Base-by-base conservation (phyloP, 768 basidiomycete species). In the Pluteus cervinus region DNA sequence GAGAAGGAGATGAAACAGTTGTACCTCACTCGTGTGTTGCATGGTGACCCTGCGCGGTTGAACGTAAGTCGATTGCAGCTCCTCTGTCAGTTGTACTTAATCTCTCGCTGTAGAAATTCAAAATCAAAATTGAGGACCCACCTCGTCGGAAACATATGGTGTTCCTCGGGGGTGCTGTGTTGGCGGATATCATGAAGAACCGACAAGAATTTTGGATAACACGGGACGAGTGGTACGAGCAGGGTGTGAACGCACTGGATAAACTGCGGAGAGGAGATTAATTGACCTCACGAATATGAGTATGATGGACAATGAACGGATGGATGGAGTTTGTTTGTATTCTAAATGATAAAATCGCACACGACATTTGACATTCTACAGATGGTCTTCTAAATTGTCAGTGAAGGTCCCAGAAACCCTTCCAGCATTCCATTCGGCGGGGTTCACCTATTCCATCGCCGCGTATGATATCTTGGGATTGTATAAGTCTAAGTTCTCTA, bases 1-100 rank as follows among this genome's bases (percentile, higher is more conserved):
- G 96, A 98, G 65, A 98, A 98, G 69, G 94, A 99, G 69, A 91
- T 98, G 86, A 98, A 98, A 62, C 96, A 98, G 60, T 71, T 98
- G n/a, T 91, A 97, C 60, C 74, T 99, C 43, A 86, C 87, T 2
- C 73, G 81, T n/a, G 88, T 98, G 12, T 71, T 98, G 30, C 71
- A 75, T 30, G 82, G 87, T 12, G 84, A 98, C 55, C 81, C 89
- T 0, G 62, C 81, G 11, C 72, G 96, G 24, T 57, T 97, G 50
- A 92, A 86, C 57, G 94, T 96, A 46, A 42, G 90, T 77, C 12
- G 24, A 23, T 33, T 24, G n/a, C 25, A 30, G 44, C 14, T 22
- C 12, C 4, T 18, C 16, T 35, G 7, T 34, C 7, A 35, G 33
- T 21, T 18, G 32, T 39, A 20, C 32, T 29, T 36, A 14, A 24